Percentiles rank a stretch among this genome's conserved stretches.
phyloP scores from a whole-genome alignment of 352 stramenopile species.

The Proteromonas lacertae region DNA sequence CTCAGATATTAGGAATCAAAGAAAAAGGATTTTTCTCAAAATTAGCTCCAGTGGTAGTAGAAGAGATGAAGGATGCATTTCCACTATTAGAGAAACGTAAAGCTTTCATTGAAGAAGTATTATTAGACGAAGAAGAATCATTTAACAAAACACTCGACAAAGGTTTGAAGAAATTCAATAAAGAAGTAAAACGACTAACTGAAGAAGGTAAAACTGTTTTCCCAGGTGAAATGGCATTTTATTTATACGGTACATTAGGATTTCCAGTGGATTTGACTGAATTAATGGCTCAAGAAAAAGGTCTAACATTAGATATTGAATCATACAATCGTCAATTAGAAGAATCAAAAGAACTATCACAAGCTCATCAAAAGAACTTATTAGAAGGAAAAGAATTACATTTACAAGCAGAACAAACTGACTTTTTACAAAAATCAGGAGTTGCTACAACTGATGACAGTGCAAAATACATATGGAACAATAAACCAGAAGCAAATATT shows the following conservation, averaged over 20 bases:
- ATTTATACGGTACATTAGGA: constrained; percentile 90
- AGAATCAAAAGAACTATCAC: constrained; percentile 23
- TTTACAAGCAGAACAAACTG: constrained; percentile 70
- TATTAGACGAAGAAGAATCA: constrained; percentile 73
- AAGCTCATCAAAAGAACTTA: constrained; percentile 11
- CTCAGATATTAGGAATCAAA: constrained; percentile 73
- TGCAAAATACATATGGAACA: constrained; percentile 66
- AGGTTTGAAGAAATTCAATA: constrained; percentile 44
- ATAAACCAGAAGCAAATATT: constrained; percentile 16
- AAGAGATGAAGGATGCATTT: constrained; percentile 22
- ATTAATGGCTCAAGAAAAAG: constrained; percentile 55
- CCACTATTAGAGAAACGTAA: constrained; percentile 69
- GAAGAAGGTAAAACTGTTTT: constrained; percentile 8
- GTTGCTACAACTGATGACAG: constrained; percentile 53
- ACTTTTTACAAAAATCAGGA: constrained; percentile 28
- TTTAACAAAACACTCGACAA: constrained; percentile 34
- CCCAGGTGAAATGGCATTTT: constrained; percentile 69
- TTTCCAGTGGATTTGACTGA: constrained; percentile 94
- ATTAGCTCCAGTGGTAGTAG: constrained; percentile 35
- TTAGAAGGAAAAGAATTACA: constrained; percentile 28
- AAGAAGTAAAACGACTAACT: constrained; percentile 11
- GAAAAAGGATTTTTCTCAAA: constrained; percentile 59
- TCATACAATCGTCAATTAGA: constrained; percentile 49
- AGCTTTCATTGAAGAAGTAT: constrained; percentile 50
- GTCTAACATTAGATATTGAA: constrained; percentile 42